Conservation (phyloP, 2,329 filamentous ascomycete species). For the Pseudomassariella vexata region DNA sequence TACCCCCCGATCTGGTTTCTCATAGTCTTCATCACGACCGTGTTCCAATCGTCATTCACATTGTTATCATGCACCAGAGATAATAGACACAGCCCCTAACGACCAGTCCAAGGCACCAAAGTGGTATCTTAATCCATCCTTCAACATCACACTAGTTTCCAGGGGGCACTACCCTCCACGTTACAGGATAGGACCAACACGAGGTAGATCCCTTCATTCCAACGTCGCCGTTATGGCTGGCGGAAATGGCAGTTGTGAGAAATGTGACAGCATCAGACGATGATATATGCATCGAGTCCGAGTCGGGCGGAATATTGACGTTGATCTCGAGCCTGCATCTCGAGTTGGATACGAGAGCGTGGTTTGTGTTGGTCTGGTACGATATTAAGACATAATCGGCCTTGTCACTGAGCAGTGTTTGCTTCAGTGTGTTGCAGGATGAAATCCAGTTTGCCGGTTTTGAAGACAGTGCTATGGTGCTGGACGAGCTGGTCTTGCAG, state of each 20-base stretch:
- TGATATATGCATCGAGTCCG: conserved; percentile 1
- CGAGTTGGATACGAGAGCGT: not conserved
- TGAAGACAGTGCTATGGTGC: not conserved
- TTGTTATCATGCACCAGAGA: no score
- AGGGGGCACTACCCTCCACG: conserved; percentile 5
- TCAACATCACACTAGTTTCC: conserved; percentile 1
- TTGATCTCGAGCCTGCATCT: conserved; percentile 4
- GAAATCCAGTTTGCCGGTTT: conserved; percentile 1
- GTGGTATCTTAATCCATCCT: not conserved
- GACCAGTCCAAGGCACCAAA: no score
- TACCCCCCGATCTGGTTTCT: no score
- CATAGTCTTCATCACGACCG: no score
- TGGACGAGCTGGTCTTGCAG: not conserved
- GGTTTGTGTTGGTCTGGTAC: not conserved
- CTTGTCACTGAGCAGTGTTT: not conserved
- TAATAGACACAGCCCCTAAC: no score
- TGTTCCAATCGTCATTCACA: no score
- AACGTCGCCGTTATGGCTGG: not conserved
- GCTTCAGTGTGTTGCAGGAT: not conserved
- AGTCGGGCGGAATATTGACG: conserved; percentile 1
- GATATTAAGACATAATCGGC: conserved; percentile 3
- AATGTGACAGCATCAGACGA: conserved; percentile 1
- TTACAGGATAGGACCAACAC: conserved; percentile 2
- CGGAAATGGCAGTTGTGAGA: not conserved
- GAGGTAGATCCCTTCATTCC: conserved; percentile 3